A percentile compares a stretch with the other conserved stretches of the same genome.
Evolutionary conservation across 129 eudicot species (phyloP).

Genomic region (Calendula officinalis): DNA sequence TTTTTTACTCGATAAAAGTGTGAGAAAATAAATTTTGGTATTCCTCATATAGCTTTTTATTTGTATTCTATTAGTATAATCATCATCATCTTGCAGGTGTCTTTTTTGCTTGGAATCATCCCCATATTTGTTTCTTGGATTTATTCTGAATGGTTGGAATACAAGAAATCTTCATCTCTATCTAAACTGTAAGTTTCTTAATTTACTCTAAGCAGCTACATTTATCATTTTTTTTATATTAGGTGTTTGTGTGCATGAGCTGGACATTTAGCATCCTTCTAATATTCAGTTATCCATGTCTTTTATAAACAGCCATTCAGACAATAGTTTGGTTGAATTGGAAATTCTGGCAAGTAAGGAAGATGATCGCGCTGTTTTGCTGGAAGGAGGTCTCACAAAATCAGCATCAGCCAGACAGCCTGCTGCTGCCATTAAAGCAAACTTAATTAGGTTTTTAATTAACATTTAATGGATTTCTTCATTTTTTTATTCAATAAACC

Average conservation of each 20-base stretch:
- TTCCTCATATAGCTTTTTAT: constrained; percentile 8
- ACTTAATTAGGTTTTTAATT: constrained; percentile 58
- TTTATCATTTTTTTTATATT: background rate
- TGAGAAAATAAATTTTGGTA: background rate
- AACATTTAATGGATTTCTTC: background rate
- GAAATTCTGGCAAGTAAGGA: constrained; percentile 56
- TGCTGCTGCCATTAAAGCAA: constrained; percentile 57
- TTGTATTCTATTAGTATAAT: background rate
- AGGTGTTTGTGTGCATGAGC: too few species aligned
- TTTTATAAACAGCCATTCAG: constrained; percentile 66
- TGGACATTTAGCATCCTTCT: background rate
- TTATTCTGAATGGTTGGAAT: constrained; percentile 86
- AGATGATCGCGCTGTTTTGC: constrained; percentile 75
- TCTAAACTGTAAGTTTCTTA: constrained; percentile 73
- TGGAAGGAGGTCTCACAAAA: constrained; percentile 91
- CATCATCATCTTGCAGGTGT: constrained; percentile 55
- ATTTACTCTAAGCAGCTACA: constrained; percentile 4
- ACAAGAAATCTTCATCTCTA: constrained; percentile 59
- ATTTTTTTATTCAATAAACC: background rate
- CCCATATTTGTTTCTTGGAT: constrained; percentile 84
- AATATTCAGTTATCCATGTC: constrained; percentile 20
- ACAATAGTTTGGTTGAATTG: constrained; percentile 75
- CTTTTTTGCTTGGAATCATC: constrained; percentile 88
- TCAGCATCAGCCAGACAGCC: constrained; percentile 62
- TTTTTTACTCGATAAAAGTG: constrained; percentile 1